Base-by-base conservation (phyloP, 1,284 basidiomycete genomes). In the Cutaneotrichosporon cyanovorans region DNA sequence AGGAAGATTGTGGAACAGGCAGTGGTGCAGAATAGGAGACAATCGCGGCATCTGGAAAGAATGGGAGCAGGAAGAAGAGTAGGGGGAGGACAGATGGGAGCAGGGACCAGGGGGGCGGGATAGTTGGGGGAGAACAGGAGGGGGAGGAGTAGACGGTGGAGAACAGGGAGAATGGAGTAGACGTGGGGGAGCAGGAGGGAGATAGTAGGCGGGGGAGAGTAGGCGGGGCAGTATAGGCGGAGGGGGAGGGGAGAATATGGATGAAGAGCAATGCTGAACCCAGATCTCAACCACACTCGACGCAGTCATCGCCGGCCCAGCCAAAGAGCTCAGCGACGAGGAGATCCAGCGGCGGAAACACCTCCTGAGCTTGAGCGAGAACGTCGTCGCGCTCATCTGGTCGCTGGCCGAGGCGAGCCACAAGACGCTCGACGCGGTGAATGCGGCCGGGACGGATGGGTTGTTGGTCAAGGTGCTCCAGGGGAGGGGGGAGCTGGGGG, bases 341-440 rank as follows among this genome's bases (percentile, higher is more conserved):
- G 81, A 85, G 59, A 79, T 65, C 37, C 62, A 66, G 59, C 77
- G 80, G 1, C 80, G 82, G 60, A 83, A 81, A 66, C 74, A 89
- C 33, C 81, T 89, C 5, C 88, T 87, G 62, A 81, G 85, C 53
- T 84, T 93, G 61, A 80, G 87, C 3, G 90, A 95, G 58, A 93
- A 90, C 68, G 79, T 92, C 22, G 84, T 93, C 54, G 89, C 87
- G 9, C 80, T 87, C 19, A 69, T 96, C 23, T 95, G 91, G 91
- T 90, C 87, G 71, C 77, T 96, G 50, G 70, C 65, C 56, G 68
- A 76, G 87, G 89, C 88, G 2, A 90, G 85, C 44, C 87, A 89
- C 71, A 92, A 92, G 73, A 87, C 88, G 4, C 75, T 92, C 57
- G 82, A 80, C 59, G 83, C 85, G 15, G 83, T 93, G 65, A 92